A percentile compares a stretch with the other conserved stretches of the same genome.
These are phyloP conservation scores for Tricholoma furcatifolium DNA, from an alignment of 768 basidiomycete species.

Conservation along the genomic window DNA sequence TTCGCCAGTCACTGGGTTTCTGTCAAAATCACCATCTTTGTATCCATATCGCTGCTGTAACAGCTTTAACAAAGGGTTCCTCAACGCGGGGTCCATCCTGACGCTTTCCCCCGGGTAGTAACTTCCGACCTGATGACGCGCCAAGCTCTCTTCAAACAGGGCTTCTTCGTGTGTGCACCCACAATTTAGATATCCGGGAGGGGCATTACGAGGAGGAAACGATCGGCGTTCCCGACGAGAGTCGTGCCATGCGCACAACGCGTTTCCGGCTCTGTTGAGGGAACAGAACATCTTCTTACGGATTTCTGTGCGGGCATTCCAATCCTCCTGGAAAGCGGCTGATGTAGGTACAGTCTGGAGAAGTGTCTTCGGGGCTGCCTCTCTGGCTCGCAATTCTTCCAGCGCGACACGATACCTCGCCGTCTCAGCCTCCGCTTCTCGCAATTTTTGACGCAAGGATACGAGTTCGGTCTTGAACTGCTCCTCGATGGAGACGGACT, in stretches of 20 bases:
- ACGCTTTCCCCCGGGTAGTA: constrained; percentile 84
- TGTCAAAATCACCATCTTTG: constrained; percentile 84
- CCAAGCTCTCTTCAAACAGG: constrained; percentile 81
- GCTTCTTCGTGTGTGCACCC: constrained; percentile 85
- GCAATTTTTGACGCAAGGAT: constrained; percentile 54
- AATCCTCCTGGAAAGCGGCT: constrained; percentile 54
- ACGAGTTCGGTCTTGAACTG: constrained; percentile 49
- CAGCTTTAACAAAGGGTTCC: constrained; percentile 75
- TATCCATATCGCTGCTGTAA: constrained; percentile 75
- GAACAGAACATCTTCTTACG: constrained; percentile 74
- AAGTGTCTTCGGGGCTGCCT: not conserved
- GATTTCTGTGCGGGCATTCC: constrained; percentile 73
- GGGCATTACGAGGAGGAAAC: constrained; percentile 79
- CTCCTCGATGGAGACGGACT: constrained; percentile 23
- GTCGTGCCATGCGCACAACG: constrained; percentile 89
- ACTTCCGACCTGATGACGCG: constrained; percentile 77
- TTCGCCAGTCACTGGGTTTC: constrained; percentile 56
- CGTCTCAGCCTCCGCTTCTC: constrained; percentile 63
- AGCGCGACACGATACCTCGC: constrained; percentile 41
- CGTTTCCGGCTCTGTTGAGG: constrained; percentile 84
- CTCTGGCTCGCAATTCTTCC: constrained; percentile 21
- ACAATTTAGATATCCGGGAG: constrained; percentile 76
- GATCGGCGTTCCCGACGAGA: constrained; percentile 79
- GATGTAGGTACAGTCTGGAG: constrained; percentile 35
- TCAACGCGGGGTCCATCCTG: constrained; percentile 85